Conservation (phyloP, 1,284 basidiomycete genomes). For the Pyrrhoderma noxium region DNA sequence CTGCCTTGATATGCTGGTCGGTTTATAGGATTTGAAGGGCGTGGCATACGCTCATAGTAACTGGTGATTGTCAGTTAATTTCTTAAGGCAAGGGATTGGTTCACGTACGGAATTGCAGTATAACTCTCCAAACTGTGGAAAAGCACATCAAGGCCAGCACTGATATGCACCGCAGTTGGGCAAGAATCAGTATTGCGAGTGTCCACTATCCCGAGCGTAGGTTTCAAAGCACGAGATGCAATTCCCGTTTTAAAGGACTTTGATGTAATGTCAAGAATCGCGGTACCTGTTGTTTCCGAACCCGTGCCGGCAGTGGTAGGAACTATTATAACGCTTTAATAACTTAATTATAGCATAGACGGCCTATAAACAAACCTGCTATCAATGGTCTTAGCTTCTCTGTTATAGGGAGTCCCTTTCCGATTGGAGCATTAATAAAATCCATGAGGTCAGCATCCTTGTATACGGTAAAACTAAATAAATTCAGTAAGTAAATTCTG, state of each 20-base stretch:
- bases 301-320: conserved; percentile 98
- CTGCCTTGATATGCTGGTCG: conserved; percentile 94
- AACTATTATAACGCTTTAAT: conserved; percentile 34
- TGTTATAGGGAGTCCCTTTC: conserved; percentile 82
- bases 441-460: conserved; percentile 89
- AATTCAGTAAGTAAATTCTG: conserved; percentile 1
- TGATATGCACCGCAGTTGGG: conserved; percentile 80
- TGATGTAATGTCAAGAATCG: conserved; percentile 90
- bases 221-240: conserved; percentile 86
- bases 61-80: conserved; percentile 31
- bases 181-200: conserved; percentile 84
- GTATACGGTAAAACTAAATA: conserved; percentile 71
- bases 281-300: conserved; percentile 95
- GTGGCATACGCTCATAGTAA: conserved; percentile 82
- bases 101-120: conserved; percentile 75
- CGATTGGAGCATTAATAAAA: conserved; percentile 95
- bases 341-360: neutral
- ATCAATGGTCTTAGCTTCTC: conserved; percentile 79
- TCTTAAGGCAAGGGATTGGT: neutral
- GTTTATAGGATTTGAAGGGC: conserved; percentile 84
- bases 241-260: conserved; percentile 95
- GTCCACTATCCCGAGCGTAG: conserved; percentile 82
- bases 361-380: conserved; percentile 41
- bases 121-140: conserved; percentile 95
- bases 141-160: conserved; percentile 86